Conservation (phyloP, 2,329 filamentous ascomycete species). For the Stemphylium vesicarium region DNA sequence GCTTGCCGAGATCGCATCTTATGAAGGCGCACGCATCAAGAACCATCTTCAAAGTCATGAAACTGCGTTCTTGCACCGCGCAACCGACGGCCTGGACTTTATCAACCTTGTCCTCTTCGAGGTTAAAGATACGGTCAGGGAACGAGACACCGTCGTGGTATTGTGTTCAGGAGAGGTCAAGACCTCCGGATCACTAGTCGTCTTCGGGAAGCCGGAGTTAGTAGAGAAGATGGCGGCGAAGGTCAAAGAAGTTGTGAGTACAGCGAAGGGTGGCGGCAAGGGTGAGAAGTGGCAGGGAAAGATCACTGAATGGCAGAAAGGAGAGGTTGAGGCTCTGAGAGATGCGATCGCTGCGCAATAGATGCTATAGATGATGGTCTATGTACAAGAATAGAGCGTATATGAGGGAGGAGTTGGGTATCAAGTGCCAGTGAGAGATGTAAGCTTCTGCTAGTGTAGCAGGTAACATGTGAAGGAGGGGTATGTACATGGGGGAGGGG, state of each 20-base stretch:
- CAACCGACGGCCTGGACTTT: slow-evolving; percentile 39
- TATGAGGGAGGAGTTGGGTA: not conserved
- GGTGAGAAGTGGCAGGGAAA: slow-evolving; percentile 46
- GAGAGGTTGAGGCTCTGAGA: slow-evolving; percentile 38
- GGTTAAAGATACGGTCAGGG: slow-evolving; percentile 33
- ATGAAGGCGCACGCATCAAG: slow-evolving; percentile 35
- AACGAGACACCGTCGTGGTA: slow-evolving; percentile 30
- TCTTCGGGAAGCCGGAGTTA: slow-evolving; percentile 34
- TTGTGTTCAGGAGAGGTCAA: slow-evolving; percentile 39
- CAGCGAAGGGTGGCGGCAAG: slow-evolving; percentile 41
- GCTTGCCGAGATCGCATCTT: slow-evolving; percentile 35
- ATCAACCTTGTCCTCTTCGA: slow-evolving; percentile 37
- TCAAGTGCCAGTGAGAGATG: not conserved
- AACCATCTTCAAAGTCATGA: slow-evolving; percentile 18
- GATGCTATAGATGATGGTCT: not conserved
- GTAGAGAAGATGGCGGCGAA: slow-evolving; percentile 33
- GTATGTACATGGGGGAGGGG: not conserved
- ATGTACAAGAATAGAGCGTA: not conserved
- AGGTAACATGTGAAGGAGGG: not conserved
- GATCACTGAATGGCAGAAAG: slow-evolving; percentile 41
- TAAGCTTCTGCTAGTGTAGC: not conserved
- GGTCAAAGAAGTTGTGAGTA: slow-evolving; percentile 34
- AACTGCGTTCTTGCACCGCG: slow-evolving; percentile 33
- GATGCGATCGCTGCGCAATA: slow-evolving; percentile 23
- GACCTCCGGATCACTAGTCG: slow-evolving; percentile 32